Percentiles rank a stretch among this genome's conserved stretches.
Evolutionary conservation across 768 basidiomycete species (phyloP).

Genomic region (Pulveroboletus sp.): DNA sequence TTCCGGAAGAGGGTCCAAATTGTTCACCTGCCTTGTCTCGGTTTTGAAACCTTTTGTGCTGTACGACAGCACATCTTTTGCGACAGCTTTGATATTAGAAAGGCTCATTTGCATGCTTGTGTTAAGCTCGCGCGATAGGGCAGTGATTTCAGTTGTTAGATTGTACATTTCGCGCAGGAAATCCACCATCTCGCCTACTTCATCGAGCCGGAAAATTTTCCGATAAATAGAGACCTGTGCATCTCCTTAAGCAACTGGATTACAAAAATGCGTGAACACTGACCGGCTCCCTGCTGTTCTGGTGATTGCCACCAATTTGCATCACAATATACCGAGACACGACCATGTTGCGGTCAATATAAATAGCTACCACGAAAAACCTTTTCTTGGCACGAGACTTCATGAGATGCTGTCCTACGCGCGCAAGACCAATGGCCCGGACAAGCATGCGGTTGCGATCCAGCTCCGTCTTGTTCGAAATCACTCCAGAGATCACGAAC

Average conservation of each 20-base stretch:
- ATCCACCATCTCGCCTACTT: not conserved
- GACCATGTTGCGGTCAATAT: constrained; percentile 2
- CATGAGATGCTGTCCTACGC: not conserved
- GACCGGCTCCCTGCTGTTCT: too few relatives aligned
- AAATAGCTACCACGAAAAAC: constrained; percentile 15
- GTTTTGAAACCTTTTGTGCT: not conserved
- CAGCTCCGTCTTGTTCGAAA: not conserved
- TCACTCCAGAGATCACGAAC: constrained; percentile 11
- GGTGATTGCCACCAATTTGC: not conserved
- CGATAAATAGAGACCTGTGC: constrained; percentile 4
- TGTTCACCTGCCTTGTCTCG: too few relatives aligned
- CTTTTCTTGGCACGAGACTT: not conserved
- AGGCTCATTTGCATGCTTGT: not conserved
- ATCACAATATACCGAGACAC: constrained; percentile 4
- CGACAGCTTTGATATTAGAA: not conserved
- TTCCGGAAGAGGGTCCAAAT: not conserved
- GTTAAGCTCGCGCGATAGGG: not conserved
- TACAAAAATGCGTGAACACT: not conserved
- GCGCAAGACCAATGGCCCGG: constrained; percentile 4
- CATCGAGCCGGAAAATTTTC: not conserved
- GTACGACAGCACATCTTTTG: not conserved
- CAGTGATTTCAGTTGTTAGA: not conserved
- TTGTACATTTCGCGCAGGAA: constrained; percentile 16
- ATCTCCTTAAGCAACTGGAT: not conserved
- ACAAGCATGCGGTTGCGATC: constrained; percentile 12